phyloP scores from a whole-genome alignment of 306 rosid genomes.

The Citrullus amarus region DNA sequence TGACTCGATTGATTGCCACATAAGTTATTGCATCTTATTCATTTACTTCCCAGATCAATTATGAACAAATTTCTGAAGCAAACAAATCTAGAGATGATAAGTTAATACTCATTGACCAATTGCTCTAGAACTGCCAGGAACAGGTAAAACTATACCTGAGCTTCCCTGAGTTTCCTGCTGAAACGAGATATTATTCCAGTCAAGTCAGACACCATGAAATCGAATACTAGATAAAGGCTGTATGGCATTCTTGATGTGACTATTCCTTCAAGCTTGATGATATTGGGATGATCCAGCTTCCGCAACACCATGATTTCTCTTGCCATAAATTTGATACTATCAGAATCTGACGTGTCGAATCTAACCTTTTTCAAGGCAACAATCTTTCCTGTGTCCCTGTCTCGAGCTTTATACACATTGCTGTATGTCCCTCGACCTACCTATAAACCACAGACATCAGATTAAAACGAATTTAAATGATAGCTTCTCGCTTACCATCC shows the following conservation, averaged over 20 bases:
- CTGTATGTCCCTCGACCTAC: conserved; percentile 70
- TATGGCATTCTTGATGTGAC: conserved; percentile 75
- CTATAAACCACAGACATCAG: conserved; percentile 20
- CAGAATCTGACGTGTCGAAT: conserved; percentile 60
- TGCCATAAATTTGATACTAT: conserved; percentile 67
- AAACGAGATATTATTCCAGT: conserved; percentile 45
- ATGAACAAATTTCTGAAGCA: not conserved
- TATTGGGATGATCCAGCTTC: conserved; percentile 56
- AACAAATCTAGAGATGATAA: not conserved
- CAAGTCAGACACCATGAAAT: conserved; percentile 45
- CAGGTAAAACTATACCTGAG: conserved; percentile 35
- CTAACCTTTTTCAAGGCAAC: conserved; percentile 74
- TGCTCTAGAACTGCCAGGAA: not conserved
- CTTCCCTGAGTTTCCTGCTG: conserved; percentile 37
- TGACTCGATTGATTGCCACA: not conserved
- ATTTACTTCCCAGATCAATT: not conserved
- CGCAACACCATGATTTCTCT: conserved; percentile 53
- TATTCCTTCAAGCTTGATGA: conserved; percentile 57
- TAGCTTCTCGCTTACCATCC: not conserved
- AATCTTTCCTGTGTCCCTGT: conserved; percentile 40
- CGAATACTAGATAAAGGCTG: conserved; percentile 59
- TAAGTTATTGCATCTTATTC: not conserved
- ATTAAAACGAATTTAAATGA: not conserved
- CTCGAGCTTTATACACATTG: conserved; percentile 72
- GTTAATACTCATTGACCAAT: not conserved